These are phyloP conservation scores for Caryopteris hybrid DNA, from an alignment of 305 asterid species.

Conservation along the genomic window DNA sequence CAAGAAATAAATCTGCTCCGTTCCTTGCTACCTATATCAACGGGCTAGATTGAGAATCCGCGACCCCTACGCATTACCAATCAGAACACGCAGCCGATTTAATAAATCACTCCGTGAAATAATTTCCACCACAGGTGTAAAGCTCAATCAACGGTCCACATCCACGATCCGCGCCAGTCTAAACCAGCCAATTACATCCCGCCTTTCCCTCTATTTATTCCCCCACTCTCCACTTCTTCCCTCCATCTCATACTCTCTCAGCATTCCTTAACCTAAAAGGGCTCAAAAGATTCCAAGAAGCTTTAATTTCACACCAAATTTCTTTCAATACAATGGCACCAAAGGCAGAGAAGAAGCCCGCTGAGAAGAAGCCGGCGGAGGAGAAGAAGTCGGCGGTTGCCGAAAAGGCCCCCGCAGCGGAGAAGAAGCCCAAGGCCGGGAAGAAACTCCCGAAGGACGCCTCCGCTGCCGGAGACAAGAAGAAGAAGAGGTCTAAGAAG, in stretches of 20 bases:
- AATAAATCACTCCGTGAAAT: slow-evolving; percentile 12
- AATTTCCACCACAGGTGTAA: not conserved
- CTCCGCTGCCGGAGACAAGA: slow-evolving; percentile 36
- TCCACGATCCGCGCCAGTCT: slow-evolving; percentile 15
- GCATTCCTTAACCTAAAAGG: not conserved
- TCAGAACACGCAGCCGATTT: not conserved
- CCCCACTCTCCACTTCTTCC: not conserved
- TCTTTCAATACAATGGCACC: slow-evolving; percentile 31
- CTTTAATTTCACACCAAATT: not conserved
- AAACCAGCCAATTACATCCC: slow-evolving; percentile 19
- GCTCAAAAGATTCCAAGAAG: not conserved
- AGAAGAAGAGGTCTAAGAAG: slow-evolving; percentile 51
- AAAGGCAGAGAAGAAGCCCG: too few species aligned
- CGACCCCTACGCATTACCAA: not conserved
- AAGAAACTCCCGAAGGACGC: slow-evolving; percentile 45
- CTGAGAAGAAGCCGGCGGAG: slow-evolving; percentile 37
- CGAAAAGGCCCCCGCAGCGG: slow-evolving; percentile 30
- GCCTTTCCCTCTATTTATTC: slow-evolving; percentile 12
- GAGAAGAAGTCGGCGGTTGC: slow-evolving; percentile 35
- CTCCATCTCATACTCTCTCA: not conserved
- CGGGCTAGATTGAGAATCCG: slow-evolving; percentile 7
- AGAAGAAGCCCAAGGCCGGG: slow-evolving; percentile 41
- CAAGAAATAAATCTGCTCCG: slow-evolving; percentile 13
- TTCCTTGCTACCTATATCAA: slow-evolving; percentile 4
- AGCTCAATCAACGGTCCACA: slow-evolving; percentile 18